Conservation (phyloP, 2,329 filamentous ascomycete species). For the Fusarium marasasianum region DNA sequence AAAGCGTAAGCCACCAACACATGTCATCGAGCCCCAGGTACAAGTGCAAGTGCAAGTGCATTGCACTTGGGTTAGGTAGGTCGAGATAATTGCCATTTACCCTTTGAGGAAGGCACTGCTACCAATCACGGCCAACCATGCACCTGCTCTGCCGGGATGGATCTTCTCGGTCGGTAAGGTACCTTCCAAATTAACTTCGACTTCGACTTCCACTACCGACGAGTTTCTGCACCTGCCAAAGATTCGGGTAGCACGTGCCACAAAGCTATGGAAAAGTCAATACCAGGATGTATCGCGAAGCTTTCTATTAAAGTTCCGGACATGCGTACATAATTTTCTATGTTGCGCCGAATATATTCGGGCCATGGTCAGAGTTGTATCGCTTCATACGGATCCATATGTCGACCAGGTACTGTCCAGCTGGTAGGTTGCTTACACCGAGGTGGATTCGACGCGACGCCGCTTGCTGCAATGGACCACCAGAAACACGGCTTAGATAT, state of each 20-base stretch:
- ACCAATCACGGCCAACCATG: not conserved
- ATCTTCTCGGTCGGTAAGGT: not conserved
- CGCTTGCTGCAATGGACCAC: not conserved
- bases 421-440: slow-evolving; percentile 1
- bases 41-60: not conserved
- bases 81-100: not conserved
- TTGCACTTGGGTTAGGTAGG: not conserved
- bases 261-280: not conserved
- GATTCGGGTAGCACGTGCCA: slow-evolving; percentile 13
- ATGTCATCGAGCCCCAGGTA: not conserved
- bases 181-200: slow-evolving; percentile 3
- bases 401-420: not conserved
- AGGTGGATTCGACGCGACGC: slow-evolving; percentile 12
- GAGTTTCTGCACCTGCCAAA: slow-evolving; percentile 8
- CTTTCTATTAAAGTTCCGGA: not conserved
- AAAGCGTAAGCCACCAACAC: slow-evolving; percentile 24
- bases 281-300: not conserved
- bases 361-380: not conserved
- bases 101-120: slow-evolving; percentile 9
- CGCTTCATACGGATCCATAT: not conserved
- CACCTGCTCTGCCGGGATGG: not conserved
- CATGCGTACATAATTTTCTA: not conserved
- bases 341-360: slow-evolving; percentile 2
- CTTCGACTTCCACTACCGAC: slow-evolving; percentile 1
- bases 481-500: slow-evolving; percentile 10